These are phyloP conservation scores for Fusarium mundagurra DNA, from an alignment of 2,329 filamentous ascomycete species.

Conservation along the genomic window DNA sequence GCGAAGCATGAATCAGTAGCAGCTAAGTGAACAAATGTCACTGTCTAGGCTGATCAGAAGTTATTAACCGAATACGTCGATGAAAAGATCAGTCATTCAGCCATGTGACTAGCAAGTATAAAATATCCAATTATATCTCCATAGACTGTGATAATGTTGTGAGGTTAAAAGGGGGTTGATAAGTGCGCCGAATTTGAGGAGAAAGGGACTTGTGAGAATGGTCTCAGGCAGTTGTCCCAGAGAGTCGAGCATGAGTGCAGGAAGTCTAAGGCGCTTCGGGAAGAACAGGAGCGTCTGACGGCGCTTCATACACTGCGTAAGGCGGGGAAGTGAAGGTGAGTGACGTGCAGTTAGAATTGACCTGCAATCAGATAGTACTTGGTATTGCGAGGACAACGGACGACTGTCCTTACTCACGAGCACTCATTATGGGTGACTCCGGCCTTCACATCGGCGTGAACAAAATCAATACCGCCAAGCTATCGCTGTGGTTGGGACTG, in stretches of 20 bases:
- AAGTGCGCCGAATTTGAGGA: background rate
- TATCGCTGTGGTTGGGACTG: no score
- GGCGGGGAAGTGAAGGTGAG: no score
- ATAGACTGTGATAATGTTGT: no score
- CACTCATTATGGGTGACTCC: no score
- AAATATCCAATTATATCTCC: background rate
- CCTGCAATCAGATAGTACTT: rapidly evolving
- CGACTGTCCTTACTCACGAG: no score
- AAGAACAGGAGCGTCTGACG: background rate
- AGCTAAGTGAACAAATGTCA: background rate
- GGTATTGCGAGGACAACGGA: no score
- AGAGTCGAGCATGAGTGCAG: background rate
- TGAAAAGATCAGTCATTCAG: background rate
- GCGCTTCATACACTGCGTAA: background rate
- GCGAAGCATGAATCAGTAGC: no score
- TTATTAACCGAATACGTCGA: background rate
- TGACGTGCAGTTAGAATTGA: background rate
- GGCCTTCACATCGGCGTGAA: no score
- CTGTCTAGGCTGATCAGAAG: no score
- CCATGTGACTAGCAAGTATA: background rate
- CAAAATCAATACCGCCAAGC: no score
- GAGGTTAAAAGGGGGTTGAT: no score
- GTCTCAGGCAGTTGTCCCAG: background rate
- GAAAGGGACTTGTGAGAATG: background rate
- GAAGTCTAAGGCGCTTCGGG: no score